Percentiles rank a stretch among this genome's conserved stretches.
Conservation (phyloP, 164 flowering plant genomes). For the Stephania cephalantha region DNA sequence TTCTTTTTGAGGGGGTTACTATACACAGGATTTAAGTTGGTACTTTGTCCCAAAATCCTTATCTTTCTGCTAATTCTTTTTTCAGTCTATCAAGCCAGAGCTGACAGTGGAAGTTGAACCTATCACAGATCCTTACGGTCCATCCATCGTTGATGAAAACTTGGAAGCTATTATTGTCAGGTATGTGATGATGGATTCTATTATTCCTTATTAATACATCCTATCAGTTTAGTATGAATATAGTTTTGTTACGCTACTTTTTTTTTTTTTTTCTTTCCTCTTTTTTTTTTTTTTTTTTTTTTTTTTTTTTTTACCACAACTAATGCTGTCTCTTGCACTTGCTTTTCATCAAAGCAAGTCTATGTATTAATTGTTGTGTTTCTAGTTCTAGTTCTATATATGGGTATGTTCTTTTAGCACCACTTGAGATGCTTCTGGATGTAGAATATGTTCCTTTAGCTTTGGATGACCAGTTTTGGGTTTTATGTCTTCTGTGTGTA, state of each 20-base stretch:
- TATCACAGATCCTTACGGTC: conserved; percentile 88
- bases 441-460: background rate
- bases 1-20: background rate
- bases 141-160: conserved; percentile 78
- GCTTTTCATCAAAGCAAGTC: background rate
- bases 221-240: background rate
- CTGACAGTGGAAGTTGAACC: conserved; percentile 73
- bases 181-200: conserved; percentile 24
- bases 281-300: no score
- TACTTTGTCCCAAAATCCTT: background rate
- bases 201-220: background rate
- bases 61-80: background rate
- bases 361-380: no score
- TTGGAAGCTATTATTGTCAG: conserved; percentile 96
- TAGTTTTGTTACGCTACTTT: background rate
- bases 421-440: background rate
- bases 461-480: background rate
- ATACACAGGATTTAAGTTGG: background rate
- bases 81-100: conserved; percentile 73
- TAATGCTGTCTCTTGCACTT: background rate
- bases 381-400: no score
- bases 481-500: background rate
- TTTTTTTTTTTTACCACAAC: background rate
- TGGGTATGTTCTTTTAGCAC: no score
- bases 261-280: no score